These are phyloP conservation scores for Tulasnella calospora DNA, from an alignment of 768 basidiomycete genomes.

Conservation along the genomic window DNA sequence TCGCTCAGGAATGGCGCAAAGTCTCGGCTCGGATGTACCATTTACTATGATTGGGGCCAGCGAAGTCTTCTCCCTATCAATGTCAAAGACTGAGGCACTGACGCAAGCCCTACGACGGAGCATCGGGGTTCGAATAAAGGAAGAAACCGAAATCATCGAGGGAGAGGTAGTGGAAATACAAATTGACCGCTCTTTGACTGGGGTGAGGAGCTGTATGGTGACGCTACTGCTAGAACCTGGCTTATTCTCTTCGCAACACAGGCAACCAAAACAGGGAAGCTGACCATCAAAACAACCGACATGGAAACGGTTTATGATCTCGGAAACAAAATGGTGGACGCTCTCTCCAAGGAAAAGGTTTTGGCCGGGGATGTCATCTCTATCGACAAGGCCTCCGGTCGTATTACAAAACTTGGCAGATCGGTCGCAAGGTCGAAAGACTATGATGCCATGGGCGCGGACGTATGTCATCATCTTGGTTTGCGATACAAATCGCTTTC, in stretches of 20 bases:
- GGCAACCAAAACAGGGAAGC: constrained; percentile 96
- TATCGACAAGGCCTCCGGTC: constrained; percentile 96
- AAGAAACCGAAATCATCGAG: constrained; percentile 95
- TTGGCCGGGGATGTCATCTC: constrained; percentile 87
- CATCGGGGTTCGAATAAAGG: constrained; percentile 95
- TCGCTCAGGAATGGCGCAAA: constrained; percentile 85
- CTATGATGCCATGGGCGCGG: constrained; percentile 99
- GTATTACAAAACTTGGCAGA: constrained; percentile 91
- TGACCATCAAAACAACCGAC: constrained; percentile 97
- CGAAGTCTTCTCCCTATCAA: constrained; percentile 96
- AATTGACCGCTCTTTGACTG: constrained; percentile 93
- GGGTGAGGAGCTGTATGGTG: constrained; percentile 48
- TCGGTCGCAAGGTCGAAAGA: constrained; percentile 96
- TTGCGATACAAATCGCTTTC: not conserved
- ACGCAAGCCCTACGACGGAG: constrained; percentile 94
- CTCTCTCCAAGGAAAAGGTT: constrained; percentile 94
- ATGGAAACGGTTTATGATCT: constrained; percentile 99
- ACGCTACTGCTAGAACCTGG: not conserved
- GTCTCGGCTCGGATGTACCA: constrained; percentile 87
- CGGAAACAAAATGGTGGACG: constrained; percentile 98
- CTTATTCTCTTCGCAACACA: constrained; percentile 35
- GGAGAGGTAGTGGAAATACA: constrained; percentile 99
- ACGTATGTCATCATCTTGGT: constrained; percentile 54
- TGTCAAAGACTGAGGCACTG: constrained; percentile 97
- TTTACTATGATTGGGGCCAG: constrained; percentile 97